Base-by-base conservation (phyloP, 805 yeast species). In the Pichia manshurica region DNA sequence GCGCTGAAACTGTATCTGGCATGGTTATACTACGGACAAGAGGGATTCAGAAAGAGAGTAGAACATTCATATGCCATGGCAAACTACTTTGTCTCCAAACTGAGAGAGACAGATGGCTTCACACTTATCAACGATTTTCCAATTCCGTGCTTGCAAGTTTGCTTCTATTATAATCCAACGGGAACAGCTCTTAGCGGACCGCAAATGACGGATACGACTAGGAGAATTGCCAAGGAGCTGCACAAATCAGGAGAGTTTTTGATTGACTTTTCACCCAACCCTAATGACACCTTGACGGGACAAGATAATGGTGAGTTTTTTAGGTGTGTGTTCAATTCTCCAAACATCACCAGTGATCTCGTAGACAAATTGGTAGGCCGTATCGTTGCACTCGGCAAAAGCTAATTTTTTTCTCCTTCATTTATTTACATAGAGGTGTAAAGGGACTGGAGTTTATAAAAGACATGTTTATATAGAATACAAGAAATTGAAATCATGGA, bases 101-200 rank as follows among this genome's bases (percentile, higher is more conserved):
- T 83, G 37, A 44, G 58, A 3, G 10, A 47, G 0, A 59, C 56
- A 13, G 62, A 70, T 0, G 73, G 77, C 0, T 86, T 87, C 61
- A 68, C 67, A 34, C 65, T 87, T 46, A 76, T 84, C 12, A 74
- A 80, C 16, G 66, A 72, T 23, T 58, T 66, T 22, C 80, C 82
- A 1, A 87, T 91, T 4, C 87, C 88, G 28, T 85, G 95, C 59
- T 66, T 86, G 43, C 96, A 87, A 64, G 89, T 86, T 3, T 87
- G 96, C 53, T 87, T 87, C 69, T 85, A 81, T 64, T 85, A 78
- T 63, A 70, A 74, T 29, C 84, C 84, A 0, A 10, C 41, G 1
- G 16, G 41, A 1, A 51, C 52, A 5, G 56, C 57, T 1, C 9
- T 47, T 3, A 19, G 36, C 3, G 69, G 67, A 1, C 65, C 61